A percentile compares a stretch with the other conserved stretches of the same genome.
Evolutionary conservation across 2,329 filamentous ascomycete genomes (phyloP).

Genomic region (Coniochaeta ligniaria): DNA sequence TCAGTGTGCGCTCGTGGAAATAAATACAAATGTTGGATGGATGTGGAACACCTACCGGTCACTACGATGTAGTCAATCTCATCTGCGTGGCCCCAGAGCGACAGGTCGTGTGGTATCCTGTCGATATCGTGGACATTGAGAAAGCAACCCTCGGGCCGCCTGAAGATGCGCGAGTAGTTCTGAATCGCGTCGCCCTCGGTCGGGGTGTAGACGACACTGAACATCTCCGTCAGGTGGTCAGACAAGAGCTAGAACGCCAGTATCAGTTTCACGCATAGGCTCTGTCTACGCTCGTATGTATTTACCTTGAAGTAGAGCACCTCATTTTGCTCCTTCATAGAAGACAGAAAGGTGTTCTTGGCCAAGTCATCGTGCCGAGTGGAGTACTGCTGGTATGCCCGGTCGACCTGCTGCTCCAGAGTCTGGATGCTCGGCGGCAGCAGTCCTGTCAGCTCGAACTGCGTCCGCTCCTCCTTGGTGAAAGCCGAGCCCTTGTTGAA

Average conservation of each 20-base stretch:
- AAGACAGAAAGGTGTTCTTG: constrained; percentile 85
- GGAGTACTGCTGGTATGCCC: constrained; percentile 76
- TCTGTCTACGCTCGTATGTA: background rate
- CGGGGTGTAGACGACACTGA: constrained; percentile 83
- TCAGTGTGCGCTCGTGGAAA: constrained; percentile 9
- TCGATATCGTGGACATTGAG: constrained; percentile 65
- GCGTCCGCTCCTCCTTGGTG: constrained; percentile 56
- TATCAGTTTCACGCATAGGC: background rate
- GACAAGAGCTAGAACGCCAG: constrained; percentile 52
- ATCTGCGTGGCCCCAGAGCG: constrained; percentile 60
- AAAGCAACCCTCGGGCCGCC: constrained; percentile 74
- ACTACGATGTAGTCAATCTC: constrained; percentile 88
- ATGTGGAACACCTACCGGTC: constrained; percentile 47
- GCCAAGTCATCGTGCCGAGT: constrained; percentile 56
- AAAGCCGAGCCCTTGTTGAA: constrained; percentile 86
- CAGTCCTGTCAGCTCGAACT: constrained; percentile 66
- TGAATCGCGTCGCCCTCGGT: constrained; percentile 86
- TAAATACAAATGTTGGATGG: background rate
- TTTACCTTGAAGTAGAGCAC: constrained; percentile 69
- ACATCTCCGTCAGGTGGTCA: constrained; percentile 80
- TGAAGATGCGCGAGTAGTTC: constrained; percentile 72
- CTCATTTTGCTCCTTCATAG: constrained; percentile 77
- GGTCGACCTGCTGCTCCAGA: constrained; percentile 66
- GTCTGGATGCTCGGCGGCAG: constrained; percentile 67
- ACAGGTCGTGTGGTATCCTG: constrained; percentile 57